Evolutionary conservation across 2,329 filamentous ascomycete genomes (phyloP), one percentile per base, ranked within the genome.

Genomic region (Thelonectria olida): DNA sequence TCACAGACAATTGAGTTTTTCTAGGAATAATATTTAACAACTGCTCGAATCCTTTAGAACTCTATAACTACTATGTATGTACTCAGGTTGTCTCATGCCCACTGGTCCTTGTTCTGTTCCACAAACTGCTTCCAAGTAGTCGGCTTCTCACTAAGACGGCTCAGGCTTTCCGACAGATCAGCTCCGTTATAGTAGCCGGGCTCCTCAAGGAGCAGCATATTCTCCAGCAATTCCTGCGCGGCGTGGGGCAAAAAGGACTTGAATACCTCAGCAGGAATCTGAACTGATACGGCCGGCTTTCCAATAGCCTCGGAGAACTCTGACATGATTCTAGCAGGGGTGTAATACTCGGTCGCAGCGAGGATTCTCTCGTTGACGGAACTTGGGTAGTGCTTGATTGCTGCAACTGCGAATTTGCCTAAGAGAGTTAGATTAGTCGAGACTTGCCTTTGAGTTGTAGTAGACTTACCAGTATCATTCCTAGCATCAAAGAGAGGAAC

Each of bases 141-240:
- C 1, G 78, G 73, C 73, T 74, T 72, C 28, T 79, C 75, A 4
- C 75, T 73, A 4, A 81, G 50, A 25, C 80, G 61, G 1, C 58
- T 65, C 55, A 74, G 47, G 36, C 75, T 78, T 58, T 73, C 72
- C 3, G 67, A 64, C 9, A 80, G 57, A 39, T 71, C 67, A 27
- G 70, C 76, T 1, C 75, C 77, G 6, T 59, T 74, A 31, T 77
- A 82, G 62, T 81, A 82, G 1, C 79, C 79, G 6, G 76, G 78
- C 17, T 76, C 74, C 36, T 76, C 72, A 13, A 81, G 59, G 7
- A 82, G 68, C n/a, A 75, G 62, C 71, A 80, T 74, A 58, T 79
- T 82, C 69, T 82, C 79, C 12, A 78, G 61, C 63, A 82, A 38
- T 62, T 82, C 80, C 53, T 76, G 64, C 1, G 73, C 71, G 8